phyloP scores from a whole-genome alignment of 2,329 filamentous ascomycete species.

The Pestalotiopsis fici region DNA sequence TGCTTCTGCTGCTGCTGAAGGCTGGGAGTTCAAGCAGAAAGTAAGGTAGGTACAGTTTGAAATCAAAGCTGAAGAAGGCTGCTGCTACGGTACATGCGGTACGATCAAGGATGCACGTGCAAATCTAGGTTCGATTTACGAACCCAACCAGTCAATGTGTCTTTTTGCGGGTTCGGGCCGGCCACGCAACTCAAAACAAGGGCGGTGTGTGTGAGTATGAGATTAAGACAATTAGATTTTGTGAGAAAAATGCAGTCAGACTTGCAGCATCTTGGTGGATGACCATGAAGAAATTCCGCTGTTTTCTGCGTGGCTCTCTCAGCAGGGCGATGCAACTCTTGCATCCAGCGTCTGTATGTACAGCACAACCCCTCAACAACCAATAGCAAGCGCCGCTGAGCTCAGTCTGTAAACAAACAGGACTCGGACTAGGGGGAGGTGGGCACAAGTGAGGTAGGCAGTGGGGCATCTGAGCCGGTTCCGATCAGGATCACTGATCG shows the following conservation, averaged over 20 bases:
- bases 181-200: background rate
- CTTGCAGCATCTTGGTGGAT: background rate
- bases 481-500: background rate
- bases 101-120: background rate
- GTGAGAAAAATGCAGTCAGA: background rate
- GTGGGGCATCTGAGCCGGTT: background rate
- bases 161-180: background rate
- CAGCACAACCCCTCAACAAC: background rate
- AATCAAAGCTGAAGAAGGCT: background rate
- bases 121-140: background rate
- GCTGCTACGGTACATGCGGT: background rate
- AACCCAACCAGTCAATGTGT: background rate
- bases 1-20: background rate
- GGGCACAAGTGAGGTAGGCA: slow-evolving; percentile 1
- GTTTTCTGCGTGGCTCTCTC: background rate
- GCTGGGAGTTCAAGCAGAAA: background rate
- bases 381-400: slow-evolving; percentile 7
- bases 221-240: background rate
- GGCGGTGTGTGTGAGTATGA: background rate
- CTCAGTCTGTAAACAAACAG: slow-evolving; percentile 9
- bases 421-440: slow-evolving; percentile 5
- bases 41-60: background rate
- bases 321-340: background rate
- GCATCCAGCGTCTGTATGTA: background rate
- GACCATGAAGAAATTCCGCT: background rate